Conservation (phyloP, 2,329 filamentous ascomycete species). For the Colletotrichum cereale region DNA sequence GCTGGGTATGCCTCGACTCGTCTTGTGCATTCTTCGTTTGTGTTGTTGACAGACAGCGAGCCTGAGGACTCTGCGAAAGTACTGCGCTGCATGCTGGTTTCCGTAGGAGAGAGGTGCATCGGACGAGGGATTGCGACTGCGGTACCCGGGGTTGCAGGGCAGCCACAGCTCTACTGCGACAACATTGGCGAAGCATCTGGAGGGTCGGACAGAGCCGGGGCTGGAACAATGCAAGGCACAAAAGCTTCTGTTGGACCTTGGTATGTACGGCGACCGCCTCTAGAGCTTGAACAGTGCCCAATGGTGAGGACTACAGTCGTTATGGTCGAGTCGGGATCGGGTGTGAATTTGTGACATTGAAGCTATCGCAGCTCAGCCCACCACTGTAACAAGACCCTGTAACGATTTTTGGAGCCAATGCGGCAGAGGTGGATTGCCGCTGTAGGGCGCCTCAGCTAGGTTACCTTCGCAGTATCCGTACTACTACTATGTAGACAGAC, state of each 20-base stretch:
- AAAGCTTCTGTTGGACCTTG: not conserved
- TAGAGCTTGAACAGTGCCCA: not conserved
- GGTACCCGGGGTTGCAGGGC: slow-evolving; percentile 15
- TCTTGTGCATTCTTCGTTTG: not conserved
- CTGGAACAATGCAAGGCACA: not conserved
- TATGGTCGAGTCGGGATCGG: not conserved
- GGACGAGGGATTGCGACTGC: not conserved
- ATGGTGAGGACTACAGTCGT: not conserved
- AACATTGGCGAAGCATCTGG: slow-evolving; percentile 39
- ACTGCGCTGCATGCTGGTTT: not conserved
- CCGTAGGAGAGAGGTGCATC: not conserved
- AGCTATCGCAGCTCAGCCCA: slow-evolving; percentile 37
- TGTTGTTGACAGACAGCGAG: slow-evolving; percentile 17
- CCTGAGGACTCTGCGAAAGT: not conserved
- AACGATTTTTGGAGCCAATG: slow-evolving; percentile 16
- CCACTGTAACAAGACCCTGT: slow-evolving; percentile 4
- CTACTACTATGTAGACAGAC: too few relatives aligned
- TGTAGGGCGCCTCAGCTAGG: slow-evolving; percentile 11
- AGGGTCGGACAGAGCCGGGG: not conserved
- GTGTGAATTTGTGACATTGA: slow-evolving; percentile 19
- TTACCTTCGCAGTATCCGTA: too few relatives aligned
- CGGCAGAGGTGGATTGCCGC: slow-evolving; percentile 3
- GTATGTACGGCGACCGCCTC: not conserved
- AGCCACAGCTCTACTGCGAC: slow-evolving; percentile 34
- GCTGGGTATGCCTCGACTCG: slow-evolving; percentile 12